Base-by-base conservation (phyloP, 129 eudicot genomes). In the Flaveria ramosissima region DNA sequence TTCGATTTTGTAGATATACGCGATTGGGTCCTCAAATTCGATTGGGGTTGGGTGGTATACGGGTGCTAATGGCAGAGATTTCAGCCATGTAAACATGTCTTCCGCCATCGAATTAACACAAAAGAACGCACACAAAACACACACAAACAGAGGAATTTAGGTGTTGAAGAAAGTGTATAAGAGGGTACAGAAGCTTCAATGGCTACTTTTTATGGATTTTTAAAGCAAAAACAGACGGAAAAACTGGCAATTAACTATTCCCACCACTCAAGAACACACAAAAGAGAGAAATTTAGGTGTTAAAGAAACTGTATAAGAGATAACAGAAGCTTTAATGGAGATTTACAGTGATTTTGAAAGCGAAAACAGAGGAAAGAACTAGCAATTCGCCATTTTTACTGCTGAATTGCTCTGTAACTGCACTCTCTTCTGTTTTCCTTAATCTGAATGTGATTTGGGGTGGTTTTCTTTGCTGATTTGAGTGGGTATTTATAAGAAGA, bases 21-120 rank as follows among this genome's bases (percentile, higher is more conserved):
- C 86, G 75, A 94, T 89, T 70, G 98, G 98, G 85, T 94, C 98
- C 86, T 89, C 90, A 53, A 94, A 94, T 82, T 94, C 98, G 39
- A 83, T 81, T 59, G 89, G 68, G 52, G 92, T 87, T 73, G 98
- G 98, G 51, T 91, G 92, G 47, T 85, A 94, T 73, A 87, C 97
- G 39, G 98, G 98, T 13, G 98, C 98, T 46, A 94, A 36, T 7
- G 98, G 96, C 27, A 94, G 85, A 55, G 93, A 84, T 67, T 89
- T 91, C 15, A 94, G 82, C 98, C 98, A 94, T 32, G 93, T 80
- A 24, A 80, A 86, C n/a, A 87, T 90, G 82, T 93, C 83, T 84
- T 80, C 79, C 5, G 62, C 66, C 83, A 80, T 80, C 32, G 19
- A 16, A 9, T 24, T 20, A 21, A 43, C 11, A 43, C 9, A 2